Evolutionary conservation across 73 alveolate species (phyloP).

Genomic region (Tetrahymena thermophila): DNA sequence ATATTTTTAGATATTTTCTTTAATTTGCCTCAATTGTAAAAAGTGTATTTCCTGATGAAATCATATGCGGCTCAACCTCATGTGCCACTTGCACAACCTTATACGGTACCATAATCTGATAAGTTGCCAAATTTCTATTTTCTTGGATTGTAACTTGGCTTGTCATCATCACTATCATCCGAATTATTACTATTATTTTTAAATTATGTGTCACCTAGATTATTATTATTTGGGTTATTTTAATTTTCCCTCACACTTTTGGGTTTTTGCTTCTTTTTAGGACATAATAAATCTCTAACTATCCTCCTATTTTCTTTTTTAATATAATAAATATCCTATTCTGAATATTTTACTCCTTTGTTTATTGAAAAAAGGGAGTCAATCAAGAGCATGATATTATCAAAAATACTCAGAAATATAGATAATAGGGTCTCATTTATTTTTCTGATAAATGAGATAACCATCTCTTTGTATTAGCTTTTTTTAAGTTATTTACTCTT

Average conservation of each 20-base stretch:
- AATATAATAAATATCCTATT: neutral
- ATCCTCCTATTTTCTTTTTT: neutral
- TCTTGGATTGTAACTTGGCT: neutral
- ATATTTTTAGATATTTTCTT: neutral
- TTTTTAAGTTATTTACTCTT: neutral
- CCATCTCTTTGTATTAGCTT: neutral
- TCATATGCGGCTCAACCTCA: neutral
- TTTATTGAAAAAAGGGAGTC: neutral
- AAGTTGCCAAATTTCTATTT: neutral
- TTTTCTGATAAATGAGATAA: neutral
- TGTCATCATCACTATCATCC: neutral
- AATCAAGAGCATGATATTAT: neutral
- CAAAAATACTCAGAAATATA: neutral
- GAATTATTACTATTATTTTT: neutral
- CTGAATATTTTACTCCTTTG: neutral
- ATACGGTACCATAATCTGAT: neutral
- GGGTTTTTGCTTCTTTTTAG: neutral
- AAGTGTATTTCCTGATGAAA: neutral
- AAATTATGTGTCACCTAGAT: neutral
- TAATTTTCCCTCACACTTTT: neutral
- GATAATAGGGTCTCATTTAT: neutral
- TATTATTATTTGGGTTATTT: neutral
- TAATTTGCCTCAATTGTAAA: neutral
- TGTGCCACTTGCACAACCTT: neutral
- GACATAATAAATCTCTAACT: neutral